These are phyloP conservation scores for Leishmania gerbilli DNA, from an alignment of 208 protist genomes.

Conservation along the genomic window DNA sequence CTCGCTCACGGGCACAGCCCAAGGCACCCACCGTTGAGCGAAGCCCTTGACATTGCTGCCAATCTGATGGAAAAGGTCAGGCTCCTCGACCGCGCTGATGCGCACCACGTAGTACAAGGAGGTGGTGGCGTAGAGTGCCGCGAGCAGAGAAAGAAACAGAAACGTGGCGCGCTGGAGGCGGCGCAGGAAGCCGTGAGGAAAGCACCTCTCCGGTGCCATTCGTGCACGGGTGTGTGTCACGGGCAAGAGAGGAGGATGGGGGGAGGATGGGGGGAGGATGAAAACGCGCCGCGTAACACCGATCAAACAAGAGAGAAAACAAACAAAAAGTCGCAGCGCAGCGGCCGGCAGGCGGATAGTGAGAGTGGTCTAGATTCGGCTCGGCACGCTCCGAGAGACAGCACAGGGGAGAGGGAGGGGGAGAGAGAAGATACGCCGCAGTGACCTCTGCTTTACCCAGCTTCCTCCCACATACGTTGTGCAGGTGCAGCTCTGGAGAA, in stretches of 20 bases:
- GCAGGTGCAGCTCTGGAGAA: no score
- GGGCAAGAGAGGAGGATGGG: not conserved
- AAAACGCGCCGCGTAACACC: no score
- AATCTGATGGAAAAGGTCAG: not conserved
- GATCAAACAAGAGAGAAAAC: no score
- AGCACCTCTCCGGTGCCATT: not conserved
- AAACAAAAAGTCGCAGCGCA: no score
- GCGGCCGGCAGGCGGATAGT: no score
- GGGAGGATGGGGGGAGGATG: no score
- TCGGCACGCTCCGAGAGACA: no score
- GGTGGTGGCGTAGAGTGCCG: constrained; percentile 7
- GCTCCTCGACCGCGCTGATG: constrained; percentile 21
- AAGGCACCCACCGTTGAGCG: not conserved
- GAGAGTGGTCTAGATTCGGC: no score
- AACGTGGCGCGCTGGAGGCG: constrained; percentile 13
- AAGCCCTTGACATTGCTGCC: not conserved
- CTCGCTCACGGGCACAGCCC: not conserved
- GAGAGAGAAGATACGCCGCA: no score
- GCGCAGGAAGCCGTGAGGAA: constrained; percentile 19
- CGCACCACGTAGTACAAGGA: constrained; percentile 32
- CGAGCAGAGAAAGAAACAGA: constrained; percentile 14
- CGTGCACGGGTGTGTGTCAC: not conserved
- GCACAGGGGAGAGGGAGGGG: no score
- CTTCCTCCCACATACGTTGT: no score
- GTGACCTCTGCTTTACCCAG: no score